phyloP scores from a whole-genome alignment of 441 rosid genomes.

The Syzygium malaccense region DNA sequence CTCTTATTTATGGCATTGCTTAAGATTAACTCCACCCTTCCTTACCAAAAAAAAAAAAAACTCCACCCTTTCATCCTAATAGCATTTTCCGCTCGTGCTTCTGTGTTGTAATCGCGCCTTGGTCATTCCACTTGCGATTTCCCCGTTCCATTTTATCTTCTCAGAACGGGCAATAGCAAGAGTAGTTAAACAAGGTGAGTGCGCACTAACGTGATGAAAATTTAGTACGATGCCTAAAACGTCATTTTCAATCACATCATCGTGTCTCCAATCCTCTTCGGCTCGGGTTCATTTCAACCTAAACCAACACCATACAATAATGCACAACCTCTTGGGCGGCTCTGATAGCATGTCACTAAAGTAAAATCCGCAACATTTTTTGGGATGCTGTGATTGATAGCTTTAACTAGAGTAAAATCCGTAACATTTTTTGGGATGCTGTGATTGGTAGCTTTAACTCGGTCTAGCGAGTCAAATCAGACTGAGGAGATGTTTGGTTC shows the following conservation, averaged over 20 bases:
- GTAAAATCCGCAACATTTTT: neutral
- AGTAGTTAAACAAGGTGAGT: too few species aligned
- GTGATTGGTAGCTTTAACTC: neutral
- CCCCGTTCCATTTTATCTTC: neutral
- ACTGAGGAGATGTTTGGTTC: neutral
- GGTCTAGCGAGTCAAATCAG: neutral
- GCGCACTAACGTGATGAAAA: neutral
- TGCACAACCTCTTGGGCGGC: neutral
- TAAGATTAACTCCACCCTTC: fast-evolving
- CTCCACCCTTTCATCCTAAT: neutral
- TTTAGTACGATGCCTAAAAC: neutral
- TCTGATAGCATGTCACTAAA: neutral
- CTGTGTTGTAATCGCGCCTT: neutral
- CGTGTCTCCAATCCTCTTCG: neutral
- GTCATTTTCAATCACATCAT: neutral
- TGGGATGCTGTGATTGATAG: too few species aligned
- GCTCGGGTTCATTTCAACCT: neutral
- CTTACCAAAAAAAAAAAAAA: too few species aligned
- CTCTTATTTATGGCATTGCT: neutral
- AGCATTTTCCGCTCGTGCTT: neutral
- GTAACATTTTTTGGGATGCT: neutral
- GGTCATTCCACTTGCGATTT: neutral
- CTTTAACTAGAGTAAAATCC: too few species aligned
- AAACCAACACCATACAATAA: neutral
- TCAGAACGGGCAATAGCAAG: neutral